Percentiles rank a stretch among this genome's conserved stretches.
Conservation (phyloP, 2,329 filamentous ascomycete genomes). For the Exophiala dermatitidis region DNA sequence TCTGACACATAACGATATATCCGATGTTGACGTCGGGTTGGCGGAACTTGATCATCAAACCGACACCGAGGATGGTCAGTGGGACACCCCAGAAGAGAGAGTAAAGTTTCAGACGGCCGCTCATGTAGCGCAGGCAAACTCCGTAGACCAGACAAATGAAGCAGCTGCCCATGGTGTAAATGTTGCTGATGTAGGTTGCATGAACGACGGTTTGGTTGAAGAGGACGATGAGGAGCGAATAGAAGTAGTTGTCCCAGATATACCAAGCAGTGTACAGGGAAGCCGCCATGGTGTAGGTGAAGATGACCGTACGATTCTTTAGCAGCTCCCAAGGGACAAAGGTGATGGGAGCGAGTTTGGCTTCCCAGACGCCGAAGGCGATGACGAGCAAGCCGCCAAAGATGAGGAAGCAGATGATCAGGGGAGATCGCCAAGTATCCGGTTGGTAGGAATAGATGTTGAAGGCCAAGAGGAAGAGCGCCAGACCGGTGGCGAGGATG, state of each 20-base stretch:
- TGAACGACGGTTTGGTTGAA: slow-evolving; percentile 17
- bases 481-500: slow-evolving; percentile 52
- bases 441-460: slow-evolving; percentile 43
- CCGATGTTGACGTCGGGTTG: slow-evolving; percentile 42
- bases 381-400: slow-evolving; percentile 49
- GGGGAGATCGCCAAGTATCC: slow-evolving; percentile 37
- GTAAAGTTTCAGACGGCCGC: slow-evolving; percentile 44
- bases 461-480: slow-evolving; percentile 59
- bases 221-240: slow-evolving; percentile 19
- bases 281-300: slow-evolving; percentile 14
- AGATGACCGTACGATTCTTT: slow-evolving; percentile 23
- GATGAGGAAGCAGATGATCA: slow-evolving; percentile 46
- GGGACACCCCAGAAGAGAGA: slow-evolving; percentile 45
- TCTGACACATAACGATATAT: slow-evolving; percentile 48
- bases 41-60: slow-evolving; percentile 49
- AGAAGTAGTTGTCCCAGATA: slow-evolving; percentile 31
- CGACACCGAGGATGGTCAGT: slow-evolving; percentile 44
- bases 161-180: slow-evolving; percentile 45
- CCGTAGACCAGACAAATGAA: slow-evolving; percentile 48
- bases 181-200: slow-evolving; percentile 42
- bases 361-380: slow-evolving; percentile 50
- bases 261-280: slow-evolving; percentile 28
- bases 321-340: slow-evolving; percentile 50
- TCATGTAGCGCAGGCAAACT: slow-evolving; percentile 39
- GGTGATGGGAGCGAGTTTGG: slow-evolving; percentile 43